Conservation (phyloP, 805 yeast species). For the Isabelozyma heimii region DNA sequence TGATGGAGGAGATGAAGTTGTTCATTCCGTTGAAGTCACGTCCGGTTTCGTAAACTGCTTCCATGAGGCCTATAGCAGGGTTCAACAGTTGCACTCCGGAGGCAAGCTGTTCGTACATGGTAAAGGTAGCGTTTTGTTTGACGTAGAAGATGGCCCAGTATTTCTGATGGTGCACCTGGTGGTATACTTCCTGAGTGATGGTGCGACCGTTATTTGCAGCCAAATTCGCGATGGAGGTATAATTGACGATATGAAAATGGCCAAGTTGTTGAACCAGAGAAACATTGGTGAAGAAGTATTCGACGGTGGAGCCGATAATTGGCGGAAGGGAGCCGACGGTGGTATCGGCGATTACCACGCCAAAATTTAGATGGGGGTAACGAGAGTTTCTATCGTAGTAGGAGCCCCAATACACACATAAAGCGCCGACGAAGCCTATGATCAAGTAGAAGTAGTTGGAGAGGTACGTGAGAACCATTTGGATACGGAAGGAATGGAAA, state of each 20-base stretch:
- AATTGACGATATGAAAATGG: conserved; percentile 19
- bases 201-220: conserved; percentile 20
- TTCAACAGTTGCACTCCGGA: conserved; percentile 11
- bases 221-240: conserved; percentile 9
- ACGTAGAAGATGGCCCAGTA: conserved; percentile 29
- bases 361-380: conserved; percentile 19
- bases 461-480: conserved; percentile 16
- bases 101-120: conserved; percentile 17
- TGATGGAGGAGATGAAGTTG: conserved; percentile 16
- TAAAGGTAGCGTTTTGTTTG: conserved; percentile 24
- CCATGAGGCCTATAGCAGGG: conserved; percentile 18
- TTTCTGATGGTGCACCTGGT: conserved; percentile 29
- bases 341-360: conserved; percentile 24
- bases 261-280: conserved; percentile 20
- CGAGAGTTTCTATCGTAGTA: conserved; percentile 19
- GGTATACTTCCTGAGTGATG: conserved; percentile 21
- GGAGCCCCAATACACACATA: conserved; percentile 33
- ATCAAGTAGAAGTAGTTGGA: conserved; percentile 20
- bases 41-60: conserved; percentile 30
- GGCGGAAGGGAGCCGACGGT: conserved; percentile 18
- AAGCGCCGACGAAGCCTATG: conserved; percentile 19
- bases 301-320: conserved; percentile 19
- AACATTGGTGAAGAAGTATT: conserved; percentile 17
- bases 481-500: conserved; percentile 19
- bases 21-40: conserved; percentile 29